Evolutionary conservation across 1,139 yeast species (phyloP).

Genomic region (Taphrina communis): DNA sequence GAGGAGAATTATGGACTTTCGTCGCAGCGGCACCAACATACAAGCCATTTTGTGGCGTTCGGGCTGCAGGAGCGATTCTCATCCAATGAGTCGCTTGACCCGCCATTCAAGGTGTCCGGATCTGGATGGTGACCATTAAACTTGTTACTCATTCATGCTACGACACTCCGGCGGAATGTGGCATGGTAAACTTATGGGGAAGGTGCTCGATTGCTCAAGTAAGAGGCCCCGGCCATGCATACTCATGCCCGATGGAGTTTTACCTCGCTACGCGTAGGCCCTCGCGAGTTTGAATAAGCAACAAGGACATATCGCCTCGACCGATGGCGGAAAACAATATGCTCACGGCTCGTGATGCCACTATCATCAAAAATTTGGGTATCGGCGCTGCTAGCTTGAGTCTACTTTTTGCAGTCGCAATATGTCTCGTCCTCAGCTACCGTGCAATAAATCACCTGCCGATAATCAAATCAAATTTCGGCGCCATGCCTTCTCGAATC

Average conservation of each 20-base stretch:
- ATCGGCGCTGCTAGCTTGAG: slow-evolving; percentile 18
- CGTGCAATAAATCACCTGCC: not conserved
- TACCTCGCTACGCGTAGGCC: not conserved
- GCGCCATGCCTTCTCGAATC: slow-evolving; percentile 1
- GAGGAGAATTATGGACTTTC: no score
- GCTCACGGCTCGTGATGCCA: not conserved
- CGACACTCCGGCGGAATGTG: slow-evolving; percentile 4
- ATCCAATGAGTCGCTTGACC: not conserved
- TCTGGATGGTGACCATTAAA: slow-evolving; percentile 8
- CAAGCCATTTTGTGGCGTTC: slow-evolving; percentile 1
- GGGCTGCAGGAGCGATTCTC: not conserved
- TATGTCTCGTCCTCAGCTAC: not conserved
- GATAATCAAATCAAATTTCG: slow-evolving; percentile 1
- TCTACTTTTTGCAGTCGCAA: not conserved
- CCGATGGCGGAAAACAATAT: slow-evolving; percentile 7
- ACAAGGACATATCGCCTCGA: not conserved
- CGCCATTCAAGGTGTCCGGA: slow-evolving; percentile 2
- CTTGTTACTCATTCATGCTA: not conserved
- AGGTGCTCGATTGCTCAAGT: not conserved
- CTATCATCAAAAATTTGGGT: slow-evolving; percentile 41
- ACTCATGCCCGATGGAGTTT: not conserved
- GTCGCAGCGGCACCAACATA: not conserved
- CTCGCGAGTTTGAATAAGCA: no score
- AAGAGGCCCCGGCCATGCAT: not conserved
- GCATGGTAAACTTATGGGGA: not conserved